Conservation (phyloP, 2,329 filamentous ascomycete genomes). For the Sarocladiaceae sp. region DNA sequence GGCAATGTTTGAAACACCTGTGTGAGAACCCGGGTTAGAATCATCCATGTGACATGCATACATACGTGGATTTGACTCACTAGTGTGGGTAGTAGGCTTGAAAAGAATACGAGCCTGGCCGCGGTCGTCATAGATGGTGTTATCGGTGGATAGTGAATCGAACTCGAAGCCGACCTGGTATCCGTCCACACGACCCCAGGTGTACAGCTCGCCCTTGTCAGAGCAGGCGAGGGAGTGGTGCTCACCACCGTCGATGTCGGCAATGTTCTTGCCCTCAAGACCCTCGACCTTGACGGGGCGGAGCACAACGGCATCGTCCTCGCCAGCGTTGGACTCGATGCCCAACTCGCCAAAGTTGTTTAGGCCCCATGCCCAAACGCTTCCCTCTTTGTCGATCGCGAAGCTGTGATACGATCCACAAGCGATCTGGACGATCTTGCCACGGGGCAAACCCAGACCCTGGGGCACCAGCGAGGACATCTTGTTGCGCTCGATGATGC, state of each 20-base stretch:
- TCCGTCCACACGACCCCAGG: slow-evolving; percentile 53
- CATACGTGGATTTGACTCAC: slow-evolving; percentile 31
- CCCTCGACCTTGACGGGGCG: slow-evolving; percentile 61
- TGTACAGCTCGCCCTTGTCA: slow-evolving; percentile 48
- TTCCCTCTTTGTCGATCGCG: slow-evolving; percentile 63
- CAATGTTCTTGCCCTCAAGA: slow-evolving; percentile 58
- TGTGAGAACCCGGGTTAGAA: background rate
- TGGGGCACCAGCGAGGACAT: slow-evolving; percentile 56
- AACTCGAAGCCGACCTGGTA: slow-evolving; percentile 51
- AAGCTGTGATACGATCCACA: slow-evolving; percentile 80
- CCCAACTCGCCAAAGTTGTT: slow-evolving; percentile 83
- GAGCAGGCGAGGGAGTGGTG: slow-evolving; percentile 69
- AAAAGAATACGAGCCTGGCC: slow-evolving; percentile 59
- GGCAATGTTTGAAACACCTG: slow-evolving; percentile 45
- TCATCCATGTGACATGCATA: background rate
- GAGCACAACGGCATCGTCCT: slow-evolving; percentile 60
- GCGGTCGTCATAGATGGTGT: slow-evolving; percentile 56
- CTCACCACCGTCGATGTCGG: slow-evolving; percentile 59
- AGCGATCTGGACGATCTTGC: slow-evolving; percentile 46
- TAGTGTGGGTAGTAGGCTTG: slow-evolving; percentile 32
- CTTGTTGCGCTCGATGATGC: slow-evolving; percentile 55
- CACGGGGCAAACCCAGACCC: slow-evolving; percentile 49
- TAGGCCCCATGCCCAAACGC: slow-evolving; percentile 75
- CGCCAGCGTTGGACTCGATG: slow-evolving; percentile 48
- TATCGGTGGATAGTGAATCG: slow-evolving; percentile 39